phyloP scores from a whole-genome alignment of 2,329 filamentous ascomycete genomes.

The Phyllosticta capitalensis region DNA sequence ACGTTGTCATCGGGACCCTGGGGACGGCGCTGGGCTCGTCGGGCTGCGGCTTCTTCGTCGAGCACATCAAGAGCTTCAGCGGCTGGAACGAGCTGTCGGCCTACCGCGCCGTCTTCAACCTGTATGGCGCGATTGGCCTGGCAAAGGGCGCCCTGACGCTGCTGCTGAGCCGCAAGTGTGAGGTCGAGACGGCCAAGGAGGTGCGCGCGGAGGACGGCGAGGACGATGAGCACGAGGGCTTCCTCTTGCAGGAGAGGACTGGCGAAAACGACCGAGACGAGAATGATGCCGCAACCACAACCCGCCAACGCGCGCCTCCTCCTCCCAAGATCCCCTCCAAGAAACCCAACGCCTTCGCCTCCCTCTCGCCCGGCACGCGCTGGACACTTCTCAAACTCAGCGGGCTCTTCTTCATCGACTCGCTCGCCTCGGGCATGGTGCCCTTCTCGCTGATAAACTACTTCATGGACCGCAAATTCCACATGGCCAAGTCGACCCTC shows the following conservation, averaged over 20 bases:
- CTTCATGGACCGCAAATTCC: constrained; percentile 47
- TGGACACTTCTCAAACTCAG: constrained; percentile 52
- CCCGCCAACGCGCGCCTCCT: constrained; percentile 11
- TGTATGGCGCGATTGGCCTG: constrained; percentile 33
- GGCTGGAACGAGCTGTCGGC: constrained; percentile 30
- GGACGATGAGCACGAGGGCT: constrained; percentile 16
- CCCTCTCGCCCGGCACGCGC: constrained; percentile 48
- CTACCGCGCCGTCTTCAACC: constrained; percentile 33
- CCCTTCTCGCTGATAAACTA: constrained; percentile 44
- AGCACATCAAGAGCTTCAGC: constrained; percentile 19
- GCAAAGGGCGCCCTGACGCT: constrained; percentile 30
- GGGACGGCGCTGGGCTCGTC: constrained; percentile 26
- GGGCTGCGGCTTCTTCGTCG: constrained; percentile 29
- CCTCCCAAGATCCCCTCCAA: constrained; percentile 2
- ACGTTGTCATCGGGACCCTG: constrained; percentile 29
- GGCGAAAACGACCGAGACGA: constrained; percentile 21
- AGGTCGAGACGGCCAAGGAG: constrained; percentile 16
- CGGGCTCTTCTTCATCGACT: constrained; percentile 58
- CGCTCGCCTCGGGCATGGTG: constrained; percentile 61
- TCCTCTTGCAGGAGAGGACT: not conserved
- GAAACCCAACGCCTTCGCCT: constrained; percentile 31
- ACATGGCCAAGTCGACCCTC: constrained; percentile 42
- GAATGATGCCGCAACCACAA: constrained; percentile 14
- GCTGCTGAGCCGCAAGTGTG: constrained; percentile 31
- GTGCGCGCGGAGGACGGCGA: constrained; percentile 18